phyloP scores from a whole-genome alignment of 805 yeast genomes.

The Tetrapisispora nanseiensis region DNA sequence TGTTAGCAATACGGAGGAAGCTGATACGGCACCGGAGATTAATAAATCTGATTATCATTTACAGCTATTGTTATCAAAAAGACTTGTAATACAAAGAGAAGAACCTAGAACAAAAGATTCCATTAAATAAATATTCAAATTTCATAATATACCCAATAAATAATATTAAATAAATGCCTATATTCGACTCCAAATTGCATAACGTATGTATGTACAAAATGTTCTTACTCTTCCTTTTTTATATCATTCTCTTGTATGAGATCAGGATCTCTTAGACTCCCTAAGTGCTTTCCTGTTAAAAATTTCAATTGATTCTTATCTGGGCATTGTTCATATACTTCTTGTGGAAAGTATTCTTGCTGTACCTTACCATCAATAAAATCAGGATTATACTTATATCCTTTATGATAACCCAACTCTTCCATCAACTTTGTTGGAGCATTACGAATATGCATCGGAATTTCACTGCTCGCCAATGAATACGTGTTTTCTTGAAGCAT shows the following conservation, averaged over 20 bases:
- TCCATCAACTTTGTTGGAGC: constrained; percentile 92
- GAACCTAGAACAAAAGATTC: constrained; percentile 20
- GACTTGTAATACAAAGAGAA: constrained; percentile 59
- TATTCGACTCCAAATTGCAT: no score
- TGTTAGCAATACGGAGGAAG: constrained; percentile 12
- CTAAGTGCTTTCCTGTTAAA: constrained; percentile 46
- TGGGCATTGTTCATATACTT: constrained; percentile 27
- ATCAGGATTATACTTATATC: constrained; percentile 84
- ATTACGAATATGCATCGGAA: constrained; percentile 76
- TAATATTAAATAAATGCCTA: not conserved
- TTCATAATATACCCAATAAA: not conserved
- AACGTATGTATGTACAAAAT: no score
- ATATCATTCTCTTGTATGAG: constrained; percentile 7
- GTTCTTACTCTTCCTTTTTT: not conserved
- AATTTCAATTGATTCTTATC: constrained; percentile 35
- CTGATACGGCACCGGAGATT: constrained; percentile 44
- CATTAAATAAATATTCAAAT: constrained; percentile 9
- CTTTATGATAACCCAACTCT: constrained; percentile 74
- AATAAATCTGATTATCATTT: constrained; percentile 31
- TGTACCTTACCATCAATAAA: constrained; percentile 59
- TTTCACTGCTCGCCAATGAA: constrained; percentile 39
- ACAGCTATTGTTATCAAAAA: constrained; percentile 48
- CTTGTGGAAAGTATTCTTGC: constrained; percentile 71
- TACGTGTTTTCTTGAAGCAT: constrained; percentile 45
- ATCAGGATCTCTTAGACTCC: constrained; percentile 38